phyloP scores from a whole-genome alignment of 495 filamentous ascomycete species.

The Gamarada debralockiae region DNA sequence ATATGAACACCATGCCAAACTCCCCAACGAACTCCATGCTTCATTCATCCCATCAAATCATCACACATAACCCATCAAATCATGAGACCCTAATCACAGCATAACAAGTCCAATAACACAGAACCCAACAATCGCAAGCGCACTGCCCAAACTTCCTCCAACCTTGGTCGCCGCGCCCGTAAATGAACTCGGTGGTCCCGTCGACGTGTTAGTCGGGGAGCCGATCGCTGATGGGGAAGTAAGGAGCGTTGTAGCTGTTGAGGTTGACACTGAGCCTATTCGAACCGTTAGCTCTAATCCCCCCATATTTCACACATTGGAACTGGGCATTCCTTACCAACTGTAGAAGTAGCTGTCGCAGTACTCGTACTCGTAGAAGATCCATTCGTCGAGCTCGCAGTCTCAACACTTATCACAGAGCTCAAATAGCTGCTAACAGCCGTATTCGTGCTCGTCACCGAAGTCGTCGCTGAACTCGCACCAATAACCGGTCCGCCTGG shows the following conservation, averaged over 20 bases:
- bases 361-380: neutral
- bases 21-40: too few species aligned
- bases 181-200: conserved; percentile 1
- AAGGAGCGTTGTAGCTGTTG: too few species aligned
- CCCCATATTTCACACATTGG: too few species aligned
- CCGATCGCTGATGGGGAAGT: neutral
- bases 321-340: too few species aligned
- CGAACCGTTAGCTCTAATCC: neutral
- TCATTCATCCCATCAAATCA: too few species aligned
- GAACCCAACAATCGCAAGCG: conserved; percentile 2
- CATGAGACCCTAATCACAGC: neutral
- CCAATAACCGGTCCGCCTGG: neutral
- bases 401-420: conserved; percentile 7
- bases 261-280: neutral
- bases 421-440: neutral
- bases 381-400: neutral
- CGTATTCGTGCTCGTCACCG: neutral
- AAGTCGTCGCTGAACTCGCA: neutral
- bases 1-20: too few species aligned
- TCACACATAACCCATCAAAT: neutral
- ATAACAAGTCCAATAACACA: neutral
- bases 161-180: conserved; percentile 6
- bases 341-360: too few species aligned
- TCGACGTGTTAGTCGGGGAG: neutral
- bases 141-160: neutral